Evolutionary conservation across 2,329 filamentous ascomycete species (phyloP).

Genomic region (Myriosclerotinia duriaeana): DNA sequence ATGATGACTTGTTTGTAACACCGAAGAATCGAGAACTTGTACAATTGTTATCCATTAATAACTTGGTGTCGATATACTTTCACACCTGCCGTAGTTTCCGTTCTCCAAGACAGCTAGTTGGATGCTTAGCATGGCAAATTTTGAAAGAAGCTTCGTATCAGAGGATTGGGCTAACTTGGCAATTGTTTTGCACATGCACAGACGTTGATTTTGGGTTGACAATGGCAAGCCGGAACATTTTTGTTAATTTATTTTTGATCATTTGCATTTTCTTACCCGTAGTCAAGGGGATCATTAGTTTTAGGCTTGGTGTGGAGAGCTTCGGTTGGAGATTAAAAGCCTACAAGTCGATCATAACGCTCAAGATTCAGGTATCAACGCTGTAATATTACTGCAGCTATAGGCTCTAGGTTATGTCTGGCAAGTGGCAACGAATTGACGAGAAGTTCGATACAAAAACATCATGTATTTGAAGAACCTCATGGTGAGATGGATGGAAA

Average conservation of each 20-base stretch:
- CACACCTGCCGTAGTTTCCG: neutral
- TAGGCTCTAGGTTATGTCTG: neutral
- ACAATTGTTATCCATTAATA: too few relatives aligned
- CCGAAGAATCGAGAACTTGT: neutral
- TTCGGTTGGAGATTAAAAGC: slow-evolving; percentile 1
- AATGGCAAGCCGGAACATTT: neutral
- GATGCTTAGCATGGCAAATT: neutral
- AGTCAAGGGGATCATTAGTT: neutral
- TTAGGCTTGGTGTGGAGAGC: slow-evolving; percentile 2
- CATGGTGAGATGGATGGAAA: neutral
- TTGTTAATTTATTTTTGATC: neutral
- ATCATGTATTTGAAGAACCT: neutral
- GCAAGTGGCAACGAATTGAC: neutral
- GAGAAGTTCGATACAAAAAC: slow-evolving; percentile 7
- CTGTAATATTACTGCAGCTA: neutral
- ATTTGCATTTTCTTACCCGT: neutral
- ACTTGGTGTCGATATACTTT: neutral
- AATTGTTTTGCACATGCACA: slow-evolving; percentile 33
- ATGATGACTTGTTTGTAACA: neutral
- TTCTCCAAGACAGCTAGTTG: neutral
- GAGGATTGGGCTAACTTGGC: neutral
- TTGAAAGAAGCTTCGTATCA: slow-evolving; percentile 19
- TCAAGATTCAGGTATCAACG: neutral
- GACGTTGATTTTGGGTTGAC: slow-evolving; percentile 36
- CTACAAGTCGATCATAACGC: neutral